Conservation (phyloP, 2,329 filamentous ascomycete genomes). For the Trichothecium roseum region DNA sequence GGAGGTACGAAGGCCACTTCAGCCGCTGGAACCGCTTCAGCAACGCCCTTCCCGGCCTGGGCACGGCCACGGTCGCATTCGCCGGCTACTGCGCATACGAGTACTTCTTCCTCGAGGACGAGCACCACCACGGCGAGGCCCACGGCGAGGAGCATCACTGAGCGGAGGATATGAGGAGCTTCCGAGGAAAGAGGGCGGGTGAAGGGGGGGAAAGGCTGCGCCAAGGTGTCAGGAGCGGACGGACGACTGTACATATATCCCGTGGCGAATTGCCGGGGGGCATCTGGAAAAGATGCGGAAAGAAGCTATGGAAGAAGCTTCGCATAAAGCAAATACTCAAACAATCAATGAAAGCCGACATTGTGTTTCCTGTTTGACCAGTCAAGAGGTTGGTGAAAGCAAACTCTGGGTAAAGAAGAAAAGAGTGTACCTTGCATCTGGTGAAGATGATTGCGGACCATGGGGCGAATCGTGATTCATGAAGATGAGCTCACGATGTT, state of each 20-base stretch:
- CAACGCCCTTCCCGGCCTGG: constrained; percentile 76
- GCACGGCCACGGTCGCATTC: constrained; percentile 87
- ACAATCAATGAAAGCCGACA: too few species aligned
- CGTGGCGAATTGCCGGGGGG: constrained; percentile 2
- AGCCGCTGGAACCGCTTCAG: constrained; percentile 84
- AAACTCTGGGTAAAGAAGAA: too few species aligned
- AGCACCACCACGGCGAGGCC: constrained; percentile 42
- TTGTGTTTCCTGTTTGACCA: too few species aligned
- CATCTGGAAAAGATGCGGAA: neutral
- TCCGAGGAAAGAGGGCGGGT: constrained; percentile 5
- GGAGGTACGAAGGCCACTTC: constrained; percentile 88
- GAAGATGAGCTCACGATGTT: too few species aligned
- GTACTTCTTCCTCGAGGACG: constrained; percentile 71
- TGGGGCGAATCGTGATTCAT: too few species aligned
- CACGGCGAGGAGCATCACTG: constrained; percentile 48
- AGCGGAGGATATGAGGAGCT: constrained; percentile 6
- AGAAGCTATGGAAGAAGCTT: neutral
- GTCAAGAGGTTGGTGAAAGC: too few species aligned
- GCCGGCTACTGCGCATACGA: constrained; percentile 83
- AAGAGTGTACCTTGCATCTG: too few species aligned
- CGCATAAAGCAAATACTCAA: too few species aligned
- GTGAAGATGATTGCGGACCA: too few species aligned
- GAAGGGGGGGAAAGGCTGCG: neutral
- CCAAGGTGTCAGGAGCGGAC: neutral
- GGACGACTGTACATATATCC: constrained; percentile 26